These are phyloP conservation scores for Rhizopus sp. DNA, from an alignment of 371 early-diverging fungal species.

Conservation along the genomic window DNA sequence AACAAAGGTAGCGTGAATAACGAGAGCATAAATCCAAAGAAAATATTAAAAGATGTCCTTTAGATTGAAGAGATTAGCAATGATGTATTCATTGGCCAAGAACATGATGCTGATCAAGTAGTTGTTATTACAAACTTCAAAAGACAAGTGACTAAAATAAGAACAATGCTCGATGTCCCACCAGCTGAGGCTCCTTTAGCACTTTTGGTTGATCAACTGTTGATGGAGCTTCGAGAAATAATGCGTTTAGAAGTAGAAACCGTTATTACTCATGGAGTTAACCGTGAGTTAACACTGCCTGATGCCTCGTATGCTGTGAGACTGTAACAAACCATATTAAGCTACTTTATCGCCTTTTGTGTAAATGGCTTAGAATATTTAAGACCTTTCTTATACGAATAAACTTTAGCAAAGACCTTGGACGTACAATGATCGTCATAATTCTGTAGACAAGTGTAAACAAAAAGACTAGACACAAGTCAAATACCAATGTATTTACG, in stretches of 20 bases:
- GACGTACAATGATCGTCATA: too few relatives aligned
- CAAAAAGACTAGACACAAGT: too few relatives aligned
- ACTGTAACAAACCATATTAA: too few relatives aligned
- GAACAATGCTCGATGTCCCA: conserved; percentile 49
- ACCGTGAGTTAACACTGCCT: conserved; percentile 5
- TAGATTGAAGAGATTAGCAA: conserved; percentile 10
- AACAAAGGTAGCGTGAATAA: conserved; percentile 23
- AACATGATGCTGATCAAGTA: conserved; percentile 15
- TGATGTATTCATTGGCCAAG: conserved; percentile 1
- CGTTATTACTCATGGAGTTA: conserved; percentile 14
- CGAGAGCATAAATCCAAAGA: conserved; percentile 6
- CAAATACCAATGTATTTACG: too few relatives aligned
- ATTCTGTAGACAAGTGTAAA: too few relatives aligned
- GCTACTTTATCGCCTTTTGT: too few relatives aligned
- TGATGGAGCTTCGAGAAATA: conserved; percentile 45
- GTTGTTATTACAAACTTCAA: conserved; percentile 29
- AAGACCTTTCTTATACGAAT: too few relatives aligned
- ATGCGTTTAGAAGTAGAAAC: conserved; percentile 54
- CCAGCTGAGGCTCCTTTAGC: conserved; percentile 41
- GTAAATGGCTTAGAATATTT: too few relatives aligned
- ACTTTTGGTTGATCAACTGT: conserved; percentile 42
- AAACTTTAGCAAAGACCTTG: too few relatives aligned
- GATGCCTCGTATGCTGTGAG: too few relatives aligned
- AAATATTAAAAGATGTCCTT: not conserved
- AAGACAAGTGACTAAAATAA: conserved; percentile 28